Evolutionary conservation across 495 filamentous ascomycete genomes (phyloP).

Genomic region (Chaetomium tenue): DNA sequence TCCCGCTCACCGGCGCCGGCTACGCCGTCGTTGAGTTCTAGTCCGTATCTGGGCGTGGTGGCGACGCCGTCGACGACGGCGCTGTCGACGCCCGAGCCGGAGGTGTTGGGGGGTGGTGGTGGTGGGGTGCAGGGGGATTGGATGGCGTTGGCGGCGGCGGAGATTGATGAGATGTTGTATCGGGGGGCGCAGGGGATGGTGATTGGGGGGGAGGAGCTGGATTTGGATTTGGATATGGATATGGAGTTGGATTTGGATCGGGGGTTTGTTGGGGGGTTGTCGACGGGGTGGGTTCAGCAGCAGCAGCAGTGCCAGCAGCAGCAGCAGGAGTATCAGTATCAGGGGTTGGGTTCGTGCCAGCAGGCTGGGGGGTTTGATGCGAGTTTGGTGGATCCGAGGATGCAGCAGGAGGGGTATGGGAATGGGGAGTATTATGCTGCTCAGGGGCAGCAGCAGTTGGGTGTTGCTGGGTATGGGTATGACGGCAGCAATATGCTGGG

Average conservation of each 20-base stretch:
- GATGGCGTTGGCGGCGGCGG: conserved; percentile 5
- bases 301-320: too few species aligned
- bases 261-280: too few species aligned
- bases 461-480: not conserved
- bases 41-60: not conserved
- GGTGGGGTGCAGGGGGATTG: not conserved
- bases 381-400: not conserved
- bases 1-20: not conserved
- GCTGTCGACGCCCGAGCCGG: not conserved
- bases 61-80: not conserved
- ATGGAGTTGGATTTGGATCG: not conserved
- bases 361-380: not conserved
- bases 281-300: too few species aligned
- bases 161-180: conserved; percentile 6
- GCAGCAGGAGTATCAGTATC: too few species aligned
- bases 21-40: not conserved
- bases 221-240: too few species aligned
- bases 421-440: not conserved
- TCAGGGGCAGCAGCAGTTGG: not conserved
- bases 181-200: not conserved
- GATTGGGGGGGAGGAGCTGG: not conserved
- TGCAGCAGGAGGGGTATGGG: not conserved
- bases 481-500: not conserved
- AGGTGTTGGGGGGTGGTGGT: not conserved
- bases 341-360: not conserved